Evolutionary conservation across 345 rosid genomes (phyloP), one percentile per base, ranked within the genome.

Genomic region (Aquilaria yunnanensis): DNA sequence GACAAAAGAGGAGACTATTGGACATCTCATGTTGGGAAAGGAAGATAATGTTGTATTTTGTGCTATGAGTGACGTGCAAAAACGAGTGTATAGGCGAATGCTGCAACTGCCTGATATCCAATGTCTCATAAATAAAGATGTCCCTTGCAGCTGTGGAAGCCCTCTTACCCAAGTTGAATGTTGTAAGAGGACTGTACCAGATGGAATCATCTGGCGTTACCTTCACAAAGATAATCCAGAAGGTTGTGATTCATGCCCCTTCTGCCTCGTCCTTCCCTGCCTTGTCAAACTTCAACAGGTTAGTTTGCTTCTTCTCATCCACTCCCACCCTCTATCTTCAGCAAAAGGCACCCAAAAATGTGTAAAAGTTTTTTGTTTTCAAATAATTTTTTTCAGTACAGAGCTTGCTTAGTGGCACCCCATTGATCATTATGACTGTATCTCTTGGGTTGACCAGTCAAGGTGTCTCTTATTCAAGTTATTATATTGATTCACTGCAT

Each of bases 241-340:
- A 30, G 99, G 97, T 34, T 94, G 97, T 78, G 97, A 90, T 63
- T 88, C 95, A n/a, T 86, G 99, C 79, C 99, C 99, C 41, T 88
- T 84, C 69, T 94, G 97, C 70, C 72, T 94, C 53, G 97, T 94
- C 54, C 99, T 94, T 74, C 96, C 99, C 50, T 94, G 94, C 76
- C 90, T 94, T 68, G 79, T 88, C 74, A 85, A 83, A 70, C 86
- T 88, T 41, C 96, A 88, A 66, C 96, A 88, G 92, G 96, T 82
- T 57, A 65, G 57, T 66, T 57, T 37, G 31, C 55, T 60, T 54
- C 53, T 16, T 14, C 56, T 33, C 45, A 23, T 23, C 23, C 23
- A 23, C 23, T 23, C 23, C 23, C 23, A 23, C 23, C 23, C 23
- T 0, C 23, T 23, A 23, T 23, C 23, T 23, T 23, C 23, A 23